Base-by-base conservation (phyloP, 2,329 filamentous ascomycete genomes). In the Colletotrichum falcatum region DNA sequence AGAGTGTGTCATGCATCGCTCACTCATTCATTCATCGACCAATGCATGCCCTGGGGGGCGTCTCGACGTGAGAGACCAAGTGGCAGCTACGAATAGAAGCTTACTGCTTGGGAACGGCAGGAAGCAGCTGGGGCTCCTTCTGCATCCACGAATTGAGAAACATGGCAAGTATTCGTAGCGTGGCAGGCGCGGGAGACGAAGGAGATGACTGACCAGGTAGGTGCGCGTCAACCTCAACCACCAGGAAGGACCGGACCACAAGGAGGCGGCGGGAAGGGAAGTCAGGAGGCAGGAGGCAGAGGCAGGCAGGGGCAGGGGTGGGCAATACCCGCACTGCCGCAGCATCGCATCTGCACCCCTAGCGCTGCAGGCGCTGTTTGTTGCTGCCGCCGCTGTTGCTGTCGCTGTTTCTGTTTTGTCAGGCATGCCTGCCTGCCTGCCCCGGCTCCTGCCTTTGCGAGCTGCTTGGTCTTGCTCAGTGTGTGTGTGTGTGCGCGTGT, bases 291-390 rank as follows among this genome's bases (percentile, higher is more conserved):
- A 39, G 37, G 14, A n/a, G 53, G 44, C 26, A 59, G n/a, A 23
- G 23, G 37, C n/a, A 37, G 44, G 59, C n/a, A 44, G 42, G 3
- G 65, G 35, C 53, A 39, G 65, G 58, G 59, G 28, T n/a, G 18
- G 53, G 12, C 33, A 33, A 37, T 42, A 67, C 26, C 49, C 44
- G 65, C n/a, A n/a, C n/a, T n/a, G n/a, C n/a, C n/a, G n/a, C 65
- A 63, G 33, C 51, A 58, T 54, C 28, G 58, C 42, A 60, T 28
- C 28, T 49, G 58, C 30, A 46, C 58, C 28, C 60, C 61, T 63
- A 35, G 30, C 60, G 44, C 33, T 30, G 56, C 56, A 59, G 37
- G 23, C 33, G 35, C 30, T 49, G 30, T n/a, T 64, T 37, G n/a
- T 26, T 49, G 20, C 44, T 37, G 20, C 35, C 54, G n/a, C 46